phyloP scores from a whole-genome alignment of 192 early-diverging fungal species.

The Podila epigama region DNA sequence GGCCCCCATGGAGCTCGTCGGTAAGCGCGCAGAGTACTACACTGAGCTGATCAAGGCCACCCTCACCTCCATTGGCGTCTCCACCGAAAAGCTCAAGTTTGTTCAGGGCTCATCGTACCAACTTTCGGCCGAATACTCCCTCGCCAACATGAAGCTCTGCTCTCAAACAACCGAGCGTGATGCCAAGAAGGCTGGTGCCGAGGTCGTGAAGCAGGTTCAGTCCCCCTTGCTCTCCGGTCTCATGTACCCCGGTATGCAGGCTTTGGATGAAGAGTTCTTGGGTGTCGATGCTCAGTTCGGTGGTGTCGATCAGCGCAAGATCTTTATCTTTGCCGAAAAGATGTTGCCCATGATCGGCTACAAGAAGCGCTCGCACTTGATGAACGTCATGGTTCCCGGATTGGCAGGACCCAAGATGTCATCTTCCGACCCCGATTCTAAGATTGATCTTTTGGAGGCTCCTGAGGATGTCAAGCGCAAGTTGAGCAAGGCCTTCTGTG shows the following conservation, averaged over 20 bases:
- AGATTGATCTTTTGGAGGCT: conserved; percentile 95
- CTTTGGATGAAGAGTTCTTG: conserved; percentile 97
- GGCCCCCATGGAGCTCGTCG: conserved; percentile 91
- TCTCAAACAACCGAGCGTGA: conserved; percentile 92
- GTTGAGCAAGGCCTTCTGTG: conserved; percentile 96
- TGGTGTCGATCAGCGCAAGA: conserved; percentile 99
- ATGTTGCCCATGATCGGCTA: conserved; percentile 93
- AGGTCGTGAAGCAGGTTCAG: conserved; percentile 97
- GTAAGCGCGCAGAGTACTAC: conserved; percentile 92
- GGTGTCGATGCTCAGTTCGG: conserved; percentile 95
- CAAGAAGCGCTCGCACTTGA: conserved; percentile 96
- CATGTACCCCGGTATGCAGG: conserved; percentile 97
- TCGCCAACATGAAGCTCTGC: conserved; percentile 91
- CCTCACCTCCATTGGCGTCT: conserved; percentile 92
- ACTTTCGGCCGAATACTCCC: conserved; percentile 85
- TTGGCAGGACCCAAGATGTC: conserved; percentile 95
- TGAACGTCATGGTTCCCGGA: conserved; percentile 98
- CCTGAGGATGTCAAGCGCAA: conserved; percentile 82
- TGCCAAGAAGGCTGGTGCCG: conserved; percentile 97
- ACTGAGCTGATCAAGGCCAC: conserved; percentile 89
- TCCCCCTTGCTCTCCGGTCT: conserved; percentile 90
- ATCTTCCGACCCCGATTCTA: conserved; percentile 95
- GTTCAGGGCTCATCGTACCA: conserved; percentile 91
- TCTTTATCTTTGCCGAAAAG: conserved; percentile 97
- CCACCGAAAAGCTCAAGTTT: conserved; percentile 92